phyloP scores from a whole-genome alignment of 2,329 filamentous ascomycete genomes.

The Davidsoniella eucalypti region DNA sequence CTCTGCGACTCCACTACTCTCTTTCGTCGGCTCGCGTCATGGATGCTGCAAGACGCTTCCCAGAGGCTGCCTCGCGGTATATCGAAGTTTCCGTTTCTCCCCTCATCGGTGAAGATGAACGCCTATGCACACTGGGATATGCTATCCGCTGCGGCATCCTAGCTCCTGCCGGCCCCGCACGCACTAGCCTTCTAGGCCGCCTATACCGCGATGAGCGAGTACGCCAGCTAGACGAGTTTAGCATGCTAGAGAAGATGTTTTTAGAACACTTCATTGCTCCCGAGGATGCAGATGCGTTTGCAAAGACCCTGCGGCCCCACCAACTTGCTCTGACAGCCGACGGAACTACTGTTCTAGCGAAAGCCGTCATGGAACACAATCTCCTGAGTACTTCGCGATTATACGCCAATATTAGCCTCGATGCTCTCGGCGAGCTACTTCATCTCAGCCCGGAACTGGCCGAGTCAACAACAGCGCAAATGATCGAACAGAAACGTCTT shows the following conservation, averaged over 20 bases:
- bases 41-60: constrained; percentile 77
- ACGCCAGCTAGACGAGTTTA: constrained; percentile 57
- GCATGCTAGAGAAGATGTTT: constrained; percentile 95
- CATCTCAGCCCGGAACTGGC: constrained; percentile 66
- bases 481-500: constrained; percentile 89
- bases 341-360: constrained; percentile 80
- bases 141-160: constrained; percentile 87
- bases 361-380: constrained; percentile 93
- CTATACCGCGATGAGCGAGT: constrained; percentile 90
- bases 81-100: constrained; percentile 67
- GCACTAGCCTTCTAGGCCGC: constrained; percentile 62
- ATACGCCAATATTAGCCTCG: constrained; percentile 62
- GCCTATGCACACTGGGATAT: constrained; percentile 66
- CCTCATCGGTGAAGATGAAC: constrained; percentile 70
- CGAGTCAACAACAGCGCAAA: constrained; percentile 79
- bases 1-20: constrained; percentile 69
- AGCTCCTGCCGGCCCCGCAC: constrained; percentile 73
- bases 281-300: constrained; percentile 75
- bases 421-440: constrained; percentile 59
- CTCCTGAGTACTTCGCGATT: constrained; percentile 68
- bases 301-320: constrained; percentile 63
- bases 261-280: constrained; percentile 68
- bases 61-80: constrained; percentile 77
- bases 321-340: constrained; percentile 82
- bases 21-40: constrained; percentile 85